Evolutionary conservation across 768 basidiomycete species (phyloP), one percentile per base, ranked within the genome.

Genomic region (Lactarius deliciosus): DNA sequence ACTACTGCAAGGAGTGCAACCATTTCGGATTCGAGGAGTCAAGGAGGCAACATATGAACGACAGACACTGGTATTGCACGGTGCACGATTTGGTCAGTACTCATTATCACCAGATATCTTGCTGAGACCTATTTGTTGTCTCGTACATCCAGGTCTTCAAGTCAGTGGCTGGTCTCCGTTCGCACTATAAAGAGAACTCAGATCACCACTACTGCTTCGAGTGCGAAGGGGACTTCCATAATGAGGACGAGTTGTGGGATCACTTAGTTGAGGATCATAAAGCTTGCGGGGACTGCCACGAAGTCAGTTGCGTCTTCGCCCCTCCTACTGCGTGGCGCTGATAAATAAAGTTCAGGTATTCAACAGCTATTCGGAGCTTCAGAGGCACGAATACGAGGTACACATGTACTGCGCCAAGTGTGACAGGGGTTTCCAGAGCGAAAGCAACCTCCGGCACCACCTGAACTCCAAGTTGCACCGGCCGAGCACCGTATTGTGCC

Each of bases 391-490:
- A 6, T 36, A 63, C 0, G 56, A 71, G 25, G 43, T 50, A 16
- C 76, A 76, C 54, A 58, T 59, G 56, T 86, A 83, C 69, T 87
- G 88, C 70, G 67, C 41, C 2, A 38, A 70, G 0, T 88, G 85
- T 75, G 71, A 75, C 22, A 78, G 77, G 3, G 63, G 72, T 28
- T 90, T 89, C 75, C 66, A 63, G 8, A 79, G 73, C 25, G 75
- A 74, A 50, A 77, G 70, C 63, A 81, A 79, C 63, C 78, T 84
- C 28, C 68, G 71, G 11, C 32, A 80, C 75, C 89, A 90, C 73
- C 73, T 84, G 62, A 80, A 80, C 16, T 89, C 89, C 0, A 78
- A 82, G 36, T 53, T 75, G 11, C 89, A 90, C 73, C 74, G 74
- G 9, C 74, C 80, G 3, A 78, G 74, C 64, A 73, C 73, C 65